Evolutionary conservation across 2,329 filamentous ascomycete species (phyloP).

Genomic region (Cercospora berteroae): DNA sequence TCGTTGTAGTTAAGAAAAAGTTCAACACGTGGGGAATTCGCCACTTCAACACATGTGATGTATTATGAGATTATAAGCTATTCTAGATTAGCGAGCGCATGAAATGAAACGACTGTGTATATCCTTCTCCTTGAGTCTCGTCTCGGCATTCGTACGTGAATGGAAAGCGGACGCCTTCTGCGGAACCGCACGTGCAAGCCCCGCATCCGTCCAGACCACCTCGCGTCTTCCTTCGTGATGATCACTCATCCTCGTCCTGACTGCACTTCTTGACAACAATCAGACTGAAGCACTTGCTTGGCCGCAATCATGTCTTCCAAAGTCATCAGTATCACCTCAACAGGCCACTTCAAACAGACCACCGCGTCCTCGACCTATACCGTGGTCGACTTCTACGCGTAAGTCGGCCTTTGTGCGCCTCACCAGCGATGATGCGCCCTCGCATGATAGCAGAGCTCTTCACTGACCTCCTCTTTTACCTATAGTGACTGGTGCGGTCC

Average conservation of each 20-base stretch:
- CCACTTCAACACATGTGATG: neutral
- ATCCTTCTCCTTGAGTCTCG: neutral
- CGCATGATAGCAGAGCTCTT: neutral
- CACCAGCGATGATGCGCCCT: neutral
- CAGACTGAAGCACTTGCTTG: neutral
- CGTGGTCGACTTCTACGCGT: conserved; percentile 38
- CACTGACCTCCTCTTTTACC: neutral
- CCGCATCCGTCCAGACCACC: conserved; percentile 1
- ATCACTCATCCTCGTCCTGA: neutral
- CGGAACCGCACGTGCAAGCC: neutral
- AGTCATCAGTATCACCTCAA: conserved; percentile 34
- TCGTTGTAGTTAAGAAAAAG: neutral
- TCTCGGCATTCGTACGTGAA: neutral
- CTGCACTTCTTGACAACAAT: neutral
- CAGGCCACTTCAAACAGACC: conserved; percentile 34
- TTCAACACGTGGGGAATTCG: neutral
- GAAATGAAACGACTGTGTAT: neutral
- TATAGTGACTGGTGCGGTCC: conserved; percentile 53
- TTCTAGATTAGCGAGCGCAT: neutral
- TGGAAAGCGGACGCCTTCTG: neutral
- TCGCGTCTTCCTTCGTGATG: neutral
- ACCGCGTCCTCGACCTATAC: conserved; percentile 36
- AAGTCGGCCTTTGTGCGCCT: neutral
- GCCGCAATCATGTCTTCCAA: conserved; percentile 27
- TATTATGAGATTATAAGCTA: neutral